phyloP scores from a whole-genome alignment of 768 basidiomycete genomes.

The Mycena belliarum region DNA sequence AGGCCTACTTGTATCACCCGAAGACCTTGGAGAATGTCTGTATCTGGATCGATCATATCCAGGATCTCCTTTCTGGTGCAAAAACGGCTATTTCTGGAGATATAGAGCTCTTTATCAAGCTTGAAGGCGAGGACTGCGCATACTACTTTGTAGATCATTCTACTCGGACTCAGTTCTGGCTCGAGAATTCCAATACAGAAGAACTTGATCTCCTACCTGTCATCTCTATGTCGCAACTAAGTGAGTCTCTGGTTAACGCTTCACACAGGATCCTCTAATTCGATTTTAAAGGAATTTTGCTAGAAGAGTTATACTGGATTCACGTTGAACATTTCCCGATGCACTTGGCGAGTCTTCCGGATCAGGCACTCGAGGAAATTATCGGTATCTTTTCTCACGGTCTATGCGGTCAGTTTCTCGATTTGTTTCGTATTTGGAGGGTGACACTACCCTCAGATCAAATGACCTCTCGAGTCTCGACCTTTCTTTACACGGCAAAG shows the following conservation, averaged over 20 bases:
- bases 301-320: constrained; percentile 59
- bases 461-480: constrained; percentile 59
- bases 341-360: constrained; percentile 41
- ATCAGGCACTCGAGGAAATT: constrained; percentile 44
- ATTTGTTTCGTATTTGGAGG: neutral
- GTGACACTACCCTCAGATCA: constrained; percentile 43
- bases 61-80: constrained; percentile 28
- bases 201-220: constrained; percentile 43
- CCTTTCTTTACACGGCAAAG: constrained; percentile 53
- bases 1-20: constrained; percentile 45
- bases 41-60: constrained; percentile 36
- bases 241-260: constrained; percentile 34
- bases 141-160: constrained; percentile 61
- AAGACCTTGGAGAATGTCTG: constrained; percentile 36
- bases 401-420: constrained; percentile 44
- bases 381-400: constrained; percentile 56
- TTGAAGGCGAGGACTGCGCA: constrained; percentile 43
- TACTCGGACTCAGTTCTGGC: constrained; percentile 54
- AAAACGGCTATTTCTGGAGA: constrained; percentile 33
- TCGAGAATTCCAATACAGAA: constrained; percentile 45
- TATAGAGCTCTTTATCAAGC: constrained; percentile 54
- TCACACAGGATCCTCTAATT: too few relatives aligned
- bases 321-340: constrained; percentile 67
- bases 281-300: constrained; percentile 37
- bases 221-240: constrained; percentile 51